Evolutionary conservation across 2,329 filamentous ascomycete genomes (phyloP).

Genomic region (Cladosporium cucumerinum): DNA sequence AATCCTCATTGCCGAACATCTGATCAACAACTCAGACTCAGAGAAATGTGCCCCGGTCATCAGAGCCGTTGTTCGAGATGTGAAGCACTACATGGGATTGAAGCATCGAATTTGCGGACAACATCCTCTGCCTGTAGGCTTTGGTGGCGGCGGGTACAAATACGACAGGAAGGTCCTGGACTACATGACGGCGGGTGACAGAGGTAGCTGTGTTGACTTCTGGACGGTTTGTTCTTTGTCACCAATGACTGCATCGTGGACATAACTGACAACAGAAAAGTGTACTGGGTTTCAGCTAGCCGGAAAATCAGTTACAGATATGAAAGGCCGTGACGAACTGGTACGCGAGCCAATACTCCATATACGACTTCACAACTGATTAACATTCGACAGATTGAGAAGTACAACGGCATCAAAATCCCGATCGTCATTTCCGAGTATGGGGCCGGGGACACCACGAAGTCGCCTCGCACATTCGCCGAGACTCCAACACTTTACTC

Average conservation of each 20-base stretch:
- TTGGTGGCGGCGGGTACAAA: constrained; percentile 3
- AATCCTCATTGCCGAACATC: neutral
- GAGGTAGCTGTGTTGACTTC: neutral
- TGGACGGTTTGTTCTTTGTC: neutral
- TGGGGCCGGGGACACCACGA: neutral
- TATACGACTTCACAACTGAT: neutral
- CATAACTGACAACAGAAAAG: neutral
- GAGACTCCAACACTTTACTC: constrained; percentile 18
- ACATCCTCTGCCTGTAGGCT: constrained; percentile 20
- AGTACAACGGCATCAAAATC: constrained; percentile 9
- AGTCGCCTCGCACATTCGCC: constrained; percentile 9
- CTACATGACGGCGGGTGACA: constrained; percentile 14
- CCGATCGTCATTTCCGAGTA: constrained; percentile 20
- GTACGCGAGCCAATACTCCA: neutral
- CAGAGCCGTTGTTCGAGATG: constrained; percentile 19
- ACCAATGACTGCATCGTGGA: neutral
- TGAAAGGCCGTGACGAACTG: neutral
- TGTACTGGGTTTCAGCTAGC: neutral
- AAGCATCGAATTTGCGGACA: constrained; percentile 15
- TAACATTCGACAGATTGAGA: neutral
- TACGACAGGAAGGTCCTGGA: constrained; percentile 14
- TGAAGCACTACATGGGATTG: constrained; percentile 19
- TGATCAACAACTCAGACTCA: constrained; percentile 16
- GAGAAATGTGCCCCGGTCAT: constrained; percentile 18
- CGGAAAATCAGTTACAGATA: neutral